Evolutionary conservation across 345 rosid species (phyloP).

Genomic region (Dimocarpus longan): DNA sequence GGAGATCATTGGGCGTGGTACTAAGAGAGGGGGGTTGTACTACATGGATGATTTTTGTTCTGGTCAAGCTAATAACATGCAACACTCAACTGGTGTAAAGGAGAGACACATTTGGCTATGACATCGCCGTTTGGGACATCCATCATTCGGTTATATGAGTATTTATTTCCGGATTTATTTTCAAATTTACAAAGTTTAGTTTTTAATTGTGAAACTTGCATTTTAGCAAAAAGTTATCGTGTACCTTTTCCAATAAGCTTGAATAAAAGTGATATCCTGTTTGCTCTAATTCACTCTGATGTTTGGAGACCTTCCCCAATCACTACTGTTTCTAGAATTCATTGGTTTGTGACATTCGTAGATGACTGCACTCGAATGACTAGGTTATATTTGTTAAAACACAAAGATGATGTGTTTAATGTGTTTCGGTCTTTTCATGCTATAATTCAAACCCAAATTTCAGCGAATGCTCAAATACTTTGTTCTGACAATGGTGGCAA

Average conservation of each 20-base stretch:
- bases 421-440: background rate
- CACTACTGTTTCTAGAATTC: background rate
- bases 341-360: slow-evolving; percentile 16
- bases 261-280: background rate
- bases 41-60: background rate
- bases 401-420: background rate
- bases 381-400: background rate
- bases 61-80: too few relatives aligned
- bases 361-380: slow-evolving; percentile 15
- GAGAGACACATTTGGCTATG: slow-evolving; percentile 6
- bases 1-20: too few relatives aligned
- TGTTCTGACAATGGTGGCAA: background rate
- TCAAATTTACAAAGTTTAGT: too few relatives aligned
- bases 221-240: slow-evolving; percentile 7
- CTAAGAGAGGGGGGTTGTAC: background rate
- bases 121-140: slow-evolving; percentile 9
- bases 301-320: background rate
- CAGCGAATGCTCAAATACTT: background rate
- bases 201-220: background rate
- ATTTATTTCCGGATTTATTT: slow-evolving; percentile 5
- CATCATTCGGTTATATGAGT: background rate
- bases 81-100: too few relatives aligned
- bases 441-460: background rate
- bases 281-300: slow-evolving; percentile 10
- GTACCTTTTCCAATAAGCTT: background rate